Evolutionary conservation across 495 filamentous ascomycete genomes (phyloP).

Genomic region (Talaromyces nanjingensis): DNA sequence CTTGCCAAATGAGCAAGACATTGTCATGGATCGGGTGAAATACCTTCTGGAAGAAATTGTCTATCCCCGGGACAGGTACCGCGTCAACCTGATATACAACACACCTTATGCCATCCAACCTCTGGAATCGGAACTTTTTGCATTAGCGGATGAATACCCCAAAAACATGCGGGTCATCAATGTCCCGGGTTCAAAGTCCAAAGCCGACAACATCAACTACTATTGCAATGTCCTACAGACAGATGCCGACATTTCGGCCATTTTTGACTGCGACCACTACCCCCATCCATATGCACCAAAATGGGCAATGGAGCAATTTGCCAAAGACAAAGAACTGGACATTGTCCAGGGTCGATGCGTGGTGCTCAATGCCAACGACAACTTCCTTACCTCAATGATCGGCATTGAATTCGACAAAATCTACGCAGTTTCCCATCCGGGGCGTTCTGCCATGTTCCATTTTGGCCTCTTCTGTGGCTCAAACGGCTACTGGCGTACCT

Average conservation of each 20-base stretch:
- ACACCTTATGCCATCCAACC: slow-evolving; percentile 28
- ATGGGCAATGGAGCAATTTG: slow-evolving; percentile 34
- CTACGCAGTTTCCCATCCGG: slow-evolving; percentile 35
- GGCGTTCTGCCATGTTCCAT: slow-evolving; percentile 25
- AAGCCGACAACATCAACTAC: slow-evolving; percentile 35
- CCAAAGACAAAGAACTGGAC: slow-evolving; percentile 20
- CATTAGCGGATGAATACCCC: slow-evolving; percentile 13
- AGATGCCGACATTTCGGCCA: slow-evolving; percentile 26
- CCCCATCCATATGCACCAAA: slow-evolving; percentile 29
- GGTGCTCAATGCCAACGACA: slow-evolving; percentile 27
- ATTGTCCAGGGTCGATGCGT: slow-evolving; percentile 37
- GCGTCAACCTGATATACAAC: slow-evolving; percentile 34
- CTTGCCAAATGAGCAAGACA: slow-evolving; percentile 35
- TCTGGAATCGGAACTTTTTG: slow-evolving; percentile 22
- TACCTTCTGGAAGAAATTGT: slow-evolving; percentile 30
- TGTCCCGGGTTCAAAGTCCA: slow-evolving; percentile 30
- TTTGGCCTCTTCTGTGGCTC: slow-evolving; percentile 34
- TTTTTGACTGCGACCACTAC: slow-evolving; percentile 36
- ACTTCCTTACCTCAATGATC: slow-evolving; percentile 27
- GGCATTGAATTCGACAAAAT: slow-evolving; percentile 38
- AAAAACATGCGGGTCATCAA: slow-evolving; percentile 26
- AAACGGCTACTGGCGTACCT: slow-evolving; percentile 32
- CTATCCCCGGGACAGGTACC: slow-evolving; percentile 28
- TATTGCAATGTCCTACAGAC: slow-evolving; percentile 25
- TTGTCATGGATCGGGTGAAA: slow-evolving; percentile 29